Conservation (phyloP, 495 filamentous ascomycete species). For the Pyronema domesticum region DNA sequence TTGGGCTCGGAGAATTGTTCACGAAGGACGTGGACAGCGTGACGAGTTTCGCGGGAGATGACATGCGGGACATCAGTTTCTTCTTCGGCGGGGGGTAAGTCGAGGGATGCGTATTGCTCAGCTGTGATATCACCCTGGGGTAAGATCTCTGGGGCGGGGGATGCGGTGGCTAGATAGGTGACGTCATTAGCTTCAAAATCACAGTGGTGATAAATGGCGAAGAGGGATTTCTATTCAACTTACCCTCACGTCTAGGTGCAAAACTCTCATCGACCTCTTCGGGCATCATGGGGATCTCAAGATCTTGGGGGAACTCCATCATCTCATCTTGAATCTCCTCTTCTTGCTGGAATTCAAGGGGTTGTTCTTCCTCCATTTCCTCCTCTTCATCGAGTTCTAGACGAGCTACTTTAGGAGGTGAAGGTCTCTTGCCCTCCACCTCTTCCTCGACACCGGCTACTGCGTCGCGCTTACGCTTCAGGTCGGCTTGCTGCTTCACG, state of each 20-base stretch:
- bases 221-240: not conserved
- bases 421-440: slow-evolving; percentile 37
- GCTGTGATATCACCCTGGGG: slow-evolving; percentile 1
- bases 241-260: slow-evolving; percentile 3
- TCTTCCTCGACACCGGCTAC: slow-evolving; percentile 43
- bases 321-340: slow-evolving; percentile 17
- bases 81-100: slow-evolving; percentile 9
- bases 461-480: slow-evolving; percentile 86
- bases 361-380: slow-evolving; percentile 27
- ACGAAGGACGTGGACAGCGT: slow-evolving; percentile 85
- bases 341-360: slow-evolving; percentile 21
- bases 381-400: slow-evolving; percentile 17
- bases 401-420: slow-evolving; percentile 17
- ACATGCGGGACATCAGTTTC: slow-evolving; percentile 11
- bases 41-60: slow-evolving; percentile 66
- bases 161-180: not conserved
- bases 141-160: not conserved
- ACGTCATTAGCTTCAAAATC: not conserved
- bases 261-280: slow-evolving; percentile 4
- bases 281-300: slow-evolving; percentile 2
- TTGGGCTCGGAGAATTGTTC: slow-evolving; percentile 43
- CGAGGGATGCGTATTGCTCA: not conserved
- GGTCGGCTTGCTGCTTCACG: slow-evolving; percentile 54
- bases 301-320: slow-evolving; percentile 13
- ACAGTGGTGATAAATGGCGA: too few relatives aligned